Base-by-base conservation (phyloP, 2,329 filamentous ascomycete species). In the Chaetomium globosum region DNA sequence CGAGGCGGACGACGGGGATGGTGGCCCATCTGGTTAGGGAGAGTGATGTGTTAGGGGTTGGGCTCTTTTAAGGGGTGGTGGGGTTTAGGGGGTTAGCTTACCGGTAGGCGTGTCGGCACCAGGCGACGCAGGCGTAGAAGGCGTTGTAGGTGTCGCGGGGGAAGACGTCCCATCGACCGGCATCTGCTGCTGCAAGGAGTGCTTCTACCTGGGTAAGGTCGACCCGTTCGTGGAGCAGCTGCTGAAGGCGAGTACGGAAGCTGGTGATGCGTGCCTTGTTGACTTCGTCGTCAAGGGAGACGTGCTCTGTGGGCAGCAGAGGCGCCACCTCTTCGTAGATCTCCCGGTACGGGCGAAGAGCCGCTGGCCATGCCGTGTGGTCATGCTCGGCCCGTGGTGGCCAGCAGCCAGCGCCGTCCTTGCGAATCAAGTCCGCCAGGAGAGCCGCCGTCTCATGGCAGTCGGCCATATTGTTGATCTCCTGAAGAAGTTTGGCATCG, bases 101-200 rank as follows among this genome's bases (percentile, higher is more conserved):
- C 67, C 67, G 70, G 64, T 75, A 78, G 0, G 74, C 75, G 59
- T 77, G 76, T 2, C 75, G 70, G 26, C 70, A 71, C 36, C 68
- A 66, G n/a, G 74, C 73, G 51, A 77, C 68, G 52, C 73, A 76
- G 60, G 69, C 71, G 60, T 76, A 77, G 57, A 77, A 73, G 7
- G 72, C 76, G 59, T 78, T 78, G 66, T 72, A 76, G 16, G 65
- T 67, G 46, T 76, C 75, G 3, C 71, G 68, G 1, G 71, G 68
- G 54, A 75, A 68, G 8, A 68, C 58, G 43, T 72, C 69, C 71
- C 68, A 75, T 6, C 69, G 62, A 1, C 73, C 74, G 3, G 70
- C 65, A 19, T 73, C 71, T 5, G 69, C 71, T 2, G 68, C 68
- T 12, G 66, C 49, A 13, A 75, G 69, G 1, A 73, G 49, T 2